These are phyloP conservation scores for Colletotrichum truncatum DNA, from an alignment of 2,329 filamentous ascomycete species.

Conservation along the genomic window DNA sequence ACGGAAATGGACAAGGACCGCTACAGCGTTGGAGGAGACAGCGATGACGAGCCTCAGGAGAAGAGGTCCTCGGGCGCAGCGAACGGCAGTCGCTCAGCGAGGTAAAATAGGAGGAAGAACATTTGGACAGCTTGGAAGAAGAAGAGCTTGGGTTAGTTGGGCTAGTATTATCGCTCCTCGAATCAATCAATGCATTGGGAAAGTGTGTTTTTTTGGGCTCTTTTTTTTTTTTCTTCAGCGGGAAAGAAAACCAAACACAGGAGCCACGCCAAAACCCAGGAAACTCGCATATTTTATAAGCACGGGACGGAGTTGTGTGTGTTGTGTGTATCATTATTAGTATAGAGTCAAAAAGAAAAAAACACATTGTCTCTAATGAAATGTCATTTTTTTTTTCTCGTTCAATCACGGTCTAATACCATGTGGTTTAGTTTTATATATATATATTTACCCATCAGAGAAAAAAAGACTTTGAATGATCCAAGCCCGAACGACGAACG, in stretches of 20 bases:
- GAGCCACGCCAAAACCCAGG: neutral
- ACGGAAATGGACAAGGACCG: slow-evolving; percentile 51
- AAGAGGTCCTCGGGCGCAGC: slow-evolving; percentile 21
- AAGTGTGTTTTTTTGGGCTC: no score
- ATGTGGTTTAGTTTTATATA: no score
- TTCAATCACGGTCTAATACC: neutral
- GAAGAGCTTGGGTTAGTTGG: neutral
- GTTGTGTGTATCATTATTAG: neutral
- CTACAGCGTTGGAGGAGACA: slow-evolving; percentile 67
- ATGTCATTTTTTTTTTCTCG: neutral
- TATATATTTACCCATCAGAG: no score
- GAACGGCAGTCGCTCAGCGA: slow-evolving; percentile 26
- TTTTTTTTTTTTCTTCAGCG: no score
- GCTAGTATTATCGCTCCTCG: slow-evolving; percentile 7
- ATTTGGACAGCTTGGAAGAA: neutral
- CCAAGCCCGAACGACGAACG: no score
- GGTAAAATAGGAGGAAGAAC: neutral
- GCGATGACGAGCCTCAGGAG: slow-evolving; percentile 58
- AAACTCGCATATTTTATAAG: neutral
- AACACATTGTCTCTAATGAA: neutral
- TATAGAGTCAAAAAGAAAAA: slow-evolving; percentile 18
- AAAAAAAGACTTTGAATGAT: no score
- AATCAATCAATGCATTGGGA: slow-evolving; percentile 18
- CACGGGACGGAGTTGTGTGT: slow-evolving; percentile 26
- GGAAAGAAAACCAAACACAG: neutral